phyloP scores from a whole-genome alignment of 2,329 filamentous ascomycete species.

The Aschersonia sp. region DNA sequence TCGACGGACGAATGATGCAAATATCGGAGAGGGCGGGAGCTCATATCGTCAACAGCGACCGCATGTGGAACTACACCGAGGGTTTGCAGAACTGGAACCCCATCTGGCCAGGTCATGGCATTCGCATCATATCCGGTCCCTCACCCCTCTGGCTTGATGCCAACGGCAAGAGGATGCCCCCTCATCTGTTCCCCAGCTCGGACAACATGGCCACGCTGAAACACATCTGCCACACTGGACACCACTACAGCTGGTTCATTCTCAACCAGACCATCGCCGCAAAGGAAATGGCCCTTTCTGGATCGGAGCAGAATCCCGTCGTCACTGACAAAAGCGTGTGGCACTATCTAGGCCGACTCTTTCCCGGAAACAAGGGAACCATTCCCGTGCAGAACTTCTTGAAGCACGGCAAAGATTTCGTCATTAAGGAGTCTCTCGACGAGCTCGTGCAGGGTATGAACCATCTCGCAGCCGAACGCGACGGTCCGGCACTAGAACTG shows the following conservation, averaged over 20 bases:
- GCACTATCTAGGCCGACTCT: constrained; percentile 33
- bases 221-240: constrained; percentile 44
- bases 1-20: constrained; percentile 49
- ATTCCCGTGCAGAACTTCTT: constrained; percentile 42
- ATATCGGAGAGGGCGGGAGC: constrained; percentile 39
- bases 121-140: constrained; percentile 44
- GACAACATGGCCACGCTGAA: constrained; percentile 44
- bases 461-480: constrained; percentile 29
- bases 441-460: constrained; percentile 47
- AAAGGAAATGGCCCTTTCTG: constrained; percentile 47
- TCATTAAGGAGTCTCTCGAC: constrained; percentile 39
- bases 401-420: constrained; percentile 43
- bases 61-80: constrained; percentile 56
- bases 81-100: constrained; percentile 47
- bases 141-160: constrained; percentile 51
- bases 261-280: constrained; percentile 43
- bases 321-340: constrained; percentile 42
- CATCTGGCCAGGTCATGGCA: constrained; percentile 47
- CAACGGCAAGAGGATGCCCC: constrained; percentile 40
- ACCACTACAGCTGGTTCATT: constrained; percentile 52
- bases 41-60: constrained; percentile 42
- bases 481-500: constrained; percentile 32
- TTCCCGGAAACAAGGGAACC: constrained; percentile 34
- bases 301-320: constrained; percentile 50
- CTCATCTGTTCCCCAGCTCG: constrained; percentile 39